phyloP scores from a whole-genome alignment of 495 filamentous ascomycete genomes.

The Antarctomyces pellizariae region DNA sequence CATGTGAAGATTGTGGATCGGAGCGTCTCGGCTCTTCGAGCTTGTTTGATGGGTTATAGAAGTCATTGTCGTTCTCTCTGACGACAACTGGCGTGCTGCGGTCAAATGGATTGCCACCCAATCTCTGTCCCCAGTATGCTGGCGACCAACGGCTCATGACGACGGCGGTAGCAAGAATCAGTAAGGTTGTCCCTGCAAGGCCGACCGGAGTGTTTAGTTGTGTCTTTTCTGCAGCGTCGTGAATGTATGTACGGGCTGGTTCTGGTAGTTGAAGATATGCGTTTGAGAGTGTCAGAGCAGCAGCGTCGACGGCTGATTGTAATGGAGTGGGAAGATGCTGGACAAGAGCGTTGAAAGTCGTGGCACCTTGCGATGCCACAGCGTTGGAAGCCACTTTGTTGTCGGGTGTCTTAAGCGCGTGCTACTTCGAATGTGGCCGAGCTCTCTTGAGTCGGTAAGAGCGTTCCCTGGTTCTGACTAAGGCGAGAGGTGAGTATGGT shows the following conservation, averaged over 20 bases:
- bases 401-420: too few relatives aligned
- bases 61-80: slow-evolving; percentile 60
- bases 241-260: slow-evolving; percentile 18
- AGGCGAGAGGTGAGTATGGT: too few relatives aligned
- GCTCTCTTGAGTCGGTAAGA: too few relatives aligned
- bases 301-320: slow-evolving; percentile 23
- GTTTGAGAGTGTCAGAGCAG: slow-evolving; percentile 16
- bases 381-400: slow-evolving; percentile 32
- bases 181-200: slow-evolving; percentile 3
- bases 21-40: slow-evolving; percentile 24
- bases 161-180: slow-evolving; percentile 5
- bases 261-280: slow-evolving; percentile 9
- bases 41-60: slow-evolving; percentile 59
- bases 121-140: slow-evolving; percentile 10
- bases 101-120: slow-evolving; percentile 20
- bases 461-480: too few relatives aligned
- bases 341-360: slow-evolving; percentile 18
- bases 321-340: slow-evolving; percentile 20
- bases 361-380: slow-evolving; percentile 29
- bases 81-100: slow-evolving; percentile 29
- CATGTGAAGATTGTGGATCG: slow-evolving; percentile 12
- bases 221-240: slow-evolving; percentile 27
- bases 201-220: slow-evolving; percentile 9
- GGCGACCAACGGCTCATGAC: slow-evolving; percentile 12
- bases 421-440: too few relatives aligned